Evolutionary conservation across 1,139 yeast species (phyloP).

Genomic region (Taphrina communis): DNA sequence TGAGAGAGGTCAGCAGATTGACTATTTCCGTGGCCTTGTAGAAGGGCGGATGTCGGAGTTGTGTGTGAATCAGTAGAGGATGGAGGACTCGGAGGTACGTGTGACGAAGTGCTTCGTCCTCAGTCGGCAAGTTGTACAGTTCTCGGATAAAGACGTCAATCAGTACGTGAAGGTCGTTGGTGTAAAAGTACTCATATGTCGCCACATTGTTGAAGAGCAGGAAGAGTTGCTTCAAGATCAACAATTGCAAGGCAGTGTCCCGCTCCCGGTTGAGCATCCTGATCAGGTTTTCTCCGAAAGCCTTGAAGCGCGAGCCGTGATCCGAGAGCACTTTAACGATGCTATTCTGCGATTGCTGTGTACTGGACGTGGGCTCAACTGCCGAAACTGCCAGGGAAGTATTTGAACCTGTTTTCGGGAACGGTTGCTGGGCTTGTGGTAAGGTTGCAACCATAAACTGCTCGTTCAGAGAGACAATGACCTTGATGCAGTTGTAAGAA

Average conservation of each 20-base stretch:
- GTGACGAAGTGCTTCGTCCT: conserved; percentile 58
- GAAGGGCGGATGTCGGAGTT: conserved; percentile 58
- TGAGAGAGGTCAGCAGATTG: conserved; percentile 54
- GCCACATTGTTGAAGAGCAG: conserved; percentile 70
- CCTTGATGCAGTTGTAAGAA: conserved; percentile 73
- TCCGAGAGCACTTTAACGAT: conserved; percentile 45
- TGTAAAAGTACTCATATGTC: conserved; percentile 72
- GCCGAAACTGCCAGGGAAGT: conserved; percentile 34
- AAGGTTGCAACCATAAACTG: conserved; percentile 74
- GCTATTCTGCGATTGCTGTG: conserved; percentile 44
- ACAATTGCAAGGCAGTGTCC: conserved; percentile 72
- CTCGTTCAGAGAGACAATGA: conserved; percentile 78
- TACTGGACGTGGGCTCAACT: conserved; percentile 45
- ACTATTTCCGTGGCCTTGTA: conserved; percentile 67
- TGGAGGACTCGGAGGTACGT: conserved; percentile 77
- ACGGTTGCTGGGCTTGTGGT: conserved; percentile 50
- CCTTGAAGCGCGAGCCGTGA: conserved; percentile 52
- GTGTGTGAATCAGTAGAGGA: conserved; percentile 73
- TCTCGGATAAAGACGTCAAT: conserved; percentile 87
- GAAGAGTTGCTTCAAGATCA: conserved; percentile 78
- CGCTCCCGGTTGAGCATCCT: conserved; percentile 77
- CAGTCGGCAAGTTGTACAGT: conserved; percentile 67
- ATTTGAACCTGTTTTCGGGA: conserved; percentile 32
- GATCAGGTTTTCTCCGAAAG: conserved; percentile 62
- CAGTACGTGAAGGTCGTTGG: conserved; percentile 83